A percentile compares a stretch with the other conserved stretches of the same genome.
Conservation (phyloP, 164 flowering plant genomes). For the Protea cynaroides region DNA sequence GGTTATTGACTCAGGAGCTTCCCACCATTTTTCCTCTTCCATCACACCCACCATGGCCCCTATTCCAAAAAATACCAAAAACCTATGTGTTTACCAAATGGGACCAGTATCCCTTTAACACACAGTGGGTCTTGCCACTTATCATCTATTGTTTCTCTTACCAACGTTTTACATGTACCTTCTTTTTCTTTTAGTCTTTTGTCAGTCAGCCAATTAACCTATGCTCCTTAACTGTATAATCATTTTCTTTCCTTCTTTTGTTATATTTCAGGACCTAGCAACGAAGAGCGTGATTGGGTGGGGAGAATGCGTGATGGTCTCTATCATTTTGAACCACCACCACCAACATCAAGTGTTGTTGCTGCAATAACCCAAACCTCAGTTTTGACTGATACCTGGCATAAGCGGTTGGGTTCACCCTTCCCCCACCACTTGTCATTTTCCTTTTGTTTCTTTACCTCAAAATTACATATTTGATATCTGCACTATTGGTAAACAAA, state of each 20-base stretch:
- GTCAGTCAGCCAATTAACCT: slow-evolving; percentile 1
- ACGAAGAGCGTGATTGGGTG: slow-evolving; percentile 14
- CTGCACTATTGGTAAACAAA: slow-evolving; percentile 7
- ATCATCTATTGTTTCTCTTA: too few relatives aligned
- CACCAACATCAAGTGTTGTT: too few relatives aligned
- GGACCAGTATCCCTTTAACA: too few relatives aligned
- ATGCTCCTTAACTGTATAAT: not conserved
- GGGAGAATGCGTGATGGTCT: slow-evolving; percentile 10
- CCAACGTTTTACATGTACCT: not conserved
- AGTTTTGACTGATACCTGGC: not conserved
- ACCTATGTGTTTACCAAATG: too few relatives aligned
- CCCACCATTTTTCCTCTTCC: too few relatives aligned
- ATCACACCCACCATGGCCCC: too few relatives aligned
- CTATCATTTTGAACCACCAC: not conserved
- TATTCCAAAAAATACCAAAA: too few relatives aligned
- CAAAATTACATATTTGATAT: slow-evolving; percentile 1
- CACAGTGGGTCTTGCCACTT: too few relatives aligned
- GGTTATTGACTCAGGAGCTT: too few relatives aligned
- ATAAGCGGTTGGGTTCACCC: slow-evolving; percentile 8
- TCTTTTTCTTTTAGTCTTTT: slow-evolving; percentile 2
- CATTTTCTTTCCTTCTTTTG: slow-evolving; percentile 4
- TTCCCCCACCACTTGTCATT: too few relatives aligned
- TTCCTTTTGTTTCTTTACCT: not conserved
- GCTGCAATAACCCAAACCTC: not conserved
- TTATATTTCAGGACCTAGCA: slow-evolving; percentile 6